Evolutionary conservation across 1,284 basidiomycete species (phyloP).

Genomic region (Apiotrichum montevideense): DNA sequence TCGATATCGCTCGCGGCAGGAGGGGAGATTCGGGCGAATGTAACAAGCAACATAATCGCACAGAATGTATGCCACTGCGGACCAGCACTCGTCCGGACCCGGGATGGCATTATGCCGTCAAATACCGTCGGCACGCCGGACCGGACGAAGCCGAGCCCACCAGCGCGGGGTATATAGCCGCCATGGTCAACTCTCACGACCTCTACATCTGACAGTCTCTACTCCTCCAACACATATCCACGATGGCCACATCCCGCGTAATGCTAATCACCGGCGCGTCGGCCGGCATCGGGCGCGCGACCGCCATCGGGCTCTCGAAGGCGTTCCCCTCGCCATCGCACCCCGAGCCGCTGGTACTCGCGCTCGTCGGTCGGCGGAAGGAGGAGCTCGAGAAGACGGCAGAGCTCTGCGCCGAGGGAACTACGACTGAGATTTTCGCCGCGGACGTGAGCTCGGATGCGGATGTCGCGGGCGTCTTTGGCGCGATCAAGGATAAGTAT

Average conservation of each 20-base stretch:
- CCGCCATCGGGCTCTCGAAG: slow-evolving; percentile 53
- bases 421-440: slow-evolving; percentile 48
- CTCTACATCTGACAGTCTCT: neutral
- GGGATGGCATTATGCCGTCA: no score
- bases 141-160: no score
- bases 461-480: slow-evolving; percentile 53
- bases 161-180: no score
- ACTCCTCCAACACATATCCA: neutral
- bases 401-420: slow-evolving; percentile 26
- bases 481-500: slow-evolving; percentile 54
- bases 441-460: slow-evolving; percentile 55
- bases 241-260: slow-evolving; percentile 21
- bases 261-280: slow-evolving; percentile 46
- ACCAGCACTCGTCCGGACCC: no score
- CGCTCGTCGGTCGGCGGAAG: slow-evolving; percentile 56
- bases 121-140: no score
- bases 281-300: slow-evolving; percentile 52
- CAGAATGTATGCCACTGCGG: no score
- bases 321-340: slow-evolving; percentile 35
- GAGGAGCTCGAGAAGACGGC: slow-evolving; percentile 59
- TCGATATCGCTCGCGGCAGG: no score
- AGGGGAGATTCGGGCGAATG: no score
- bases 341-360: slow-evolving; percentile 56
- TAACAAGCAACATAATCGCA: no score
- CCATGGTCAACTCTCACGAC: no score